A percentile compares a stretch with the other conserved stretches of the same genome.
phyloP scores from a whole-genome alignment of 345 rosid genomes.

The Tarenaya hassleriana region DNA sequence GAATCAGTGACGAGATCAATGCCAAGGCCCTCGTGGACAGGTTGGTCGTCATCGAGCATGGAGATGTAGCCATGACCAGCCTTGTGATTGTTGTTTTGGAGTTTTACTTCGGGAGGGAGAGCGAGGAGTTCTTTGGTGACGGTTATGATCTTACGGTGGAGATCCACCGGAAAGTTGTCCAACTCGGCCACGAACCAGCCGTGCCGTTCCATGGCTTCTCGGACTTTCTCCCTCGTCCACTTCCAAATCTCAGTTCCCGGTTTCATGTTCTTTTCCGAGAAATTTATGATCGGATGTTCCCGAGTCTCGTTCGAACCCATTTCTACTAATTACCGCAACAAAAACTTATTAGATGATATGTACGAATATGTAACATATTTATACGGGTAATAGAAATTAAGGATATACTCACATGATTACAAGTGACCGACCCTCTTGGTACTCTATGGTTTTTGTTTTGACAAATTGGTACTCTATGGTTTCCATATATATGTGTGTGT shows the following conservation, averaged over 20 bases:
- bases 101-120: slow-evolving; percentile 32
- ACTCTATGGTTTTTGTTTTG: too few relatives aligned
- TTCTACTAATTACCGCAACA: neutral
- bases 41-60: slow-evolving; percentile 27
- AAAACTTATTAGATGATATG: too few relatives aligned
- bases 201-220: slow-evolving; percentile 41
- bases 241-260: slow-evolving; percentile 39
- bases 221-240: slow-evolving; percentile 32
- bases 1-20: slow-evolving; percentile 32
- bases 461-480: too few relatives aligned
- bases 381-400: too few relatives aligned
- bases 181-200: slow-evolving; percentile 47
- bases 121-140: slow-evolving; percentile 24
- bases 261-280: slow-evolving; percentile 33
- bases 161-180: slow-evolving; percentile 26
- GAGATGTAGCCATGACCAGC: slow-evolving; percentile 43
- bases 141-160: slow-evolving; percentile 26
- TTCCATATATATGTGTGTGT: too few relatives aligned
- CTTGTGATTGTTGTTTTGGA: slow-evolving; percentile 32
- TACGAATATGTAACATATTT: too few relatives aligned
- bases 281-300: slow-evolving; percentile 31
- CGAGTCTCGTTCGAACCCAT: slow-evolving; percentile 19
- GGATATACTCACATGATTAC: too few relatives aligned
- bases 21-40: slow-evolving; percentile 43
- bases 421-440: too few relatives aligned